These are phyloP conservation scores for Colletotrichum cereale DNA, from an alignment of 2,329 filamentous ascomycete genomes.

Conservation along the genomic window DNA sequence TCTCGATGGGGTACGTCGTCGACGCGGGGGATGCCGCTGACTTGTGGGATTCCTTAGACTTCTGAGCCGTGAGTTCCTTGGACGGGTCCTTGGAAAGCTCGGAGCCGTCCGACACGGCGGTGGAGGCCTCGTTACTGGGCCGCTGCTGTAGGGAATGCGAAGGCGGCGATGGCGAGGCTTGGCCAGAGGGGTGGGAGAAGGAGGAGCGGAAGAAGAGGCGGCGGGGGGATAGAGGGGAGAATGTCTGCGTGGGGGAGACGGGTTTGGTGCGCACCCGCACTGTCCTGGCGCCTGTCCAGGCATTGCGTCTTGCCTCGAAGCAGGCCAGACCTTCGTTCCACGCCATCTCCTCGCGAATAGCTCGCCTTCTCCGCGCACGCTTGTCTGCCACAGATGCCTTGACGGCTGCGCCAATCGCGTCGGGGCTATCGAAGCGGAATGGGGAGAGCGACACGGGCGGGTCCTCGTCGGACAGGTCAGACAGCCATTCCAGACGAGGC, in stretches of 20 bases:
- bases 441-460: slow-evolving; percentile 55
- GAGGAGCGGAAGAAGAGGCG: slow-evolving; percentile 65
- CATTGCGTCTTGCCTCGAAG: slow-evolving; percentile 81
- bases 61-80: slow-evolving; percentile 48
- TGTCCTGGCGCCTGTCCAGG: slow-evolving; percentile 84
- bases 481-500: slow-evolving; percentile 67
- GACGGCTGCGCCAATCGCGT: slow-evolving; percentile 58
- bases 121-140: slow-evolving; percentile 49
- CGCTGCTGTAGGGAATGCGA: slow-evolving; percentile 35
- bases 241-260: slow-evolving; percentile 52
- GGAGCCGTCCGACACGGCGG: slow-evolving; percentile 57
- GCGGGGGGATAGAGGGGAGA: slow-evolving; percentile 60
- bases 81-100: slow-evolving; percentile 56
- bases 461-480: slow-evolving; percentile 67
- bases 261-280: slow-evolving; percentile 66
- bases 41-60: slow-evolving; percentile 50
- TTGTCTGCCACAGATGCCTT: slow-evolving; percentile 60
- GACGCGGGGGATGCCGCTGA: slow-evolving; percentile 43
- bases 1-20: slow-evolving; percentile 64
- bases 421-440: slow-evolving; percentile 65
- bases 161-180: slow-evolving; percentile 42
- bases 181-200: slow-evolving; percentile 55
- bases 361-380: slow-evolving; percentile 68
- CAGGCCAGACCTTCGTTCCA: slow-evolving; percentile 89
- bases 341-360: slow-evolving; percentile 71